Evolutionary conservation across 1,284 basidiomycete species (phyloP), one percentile per base, ranked within the genome.

Genomic region (Ceratobasidium sp.): DNA sequence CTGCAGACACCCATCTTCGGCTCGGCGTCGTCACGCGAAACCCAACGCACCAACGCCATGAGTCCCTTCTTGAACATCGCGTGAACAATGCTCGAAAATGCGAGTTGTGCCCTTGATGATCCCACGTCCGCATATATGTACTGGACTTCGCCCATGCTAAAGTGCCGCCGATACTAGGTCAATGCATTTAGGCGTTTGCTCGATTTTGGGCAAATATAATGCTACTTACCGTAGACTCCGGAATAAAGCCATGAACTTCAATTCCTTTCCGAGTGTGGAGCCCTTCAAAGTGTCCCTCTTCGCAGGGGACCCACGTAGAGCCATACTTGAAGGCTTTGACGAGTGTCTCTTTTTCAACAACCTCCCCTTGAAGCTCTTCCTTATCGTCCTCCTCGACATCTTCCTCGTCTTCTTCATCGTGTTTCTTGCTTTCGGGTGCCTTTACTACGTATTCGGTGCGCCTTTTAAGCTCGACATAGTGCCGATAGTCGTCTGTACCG

Each of bases 301-400:
- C 91, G 77, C 90, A 88, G 1, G 94, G 93, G 1, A 89, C 89
- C 77, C 94, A 94, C 1, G 90, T 92, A 2, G 91, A 88, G 4
- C 96, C 96, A 74, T 98, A 97, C 77, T 94, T 92, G 84, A 92
- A 98, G 0, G 94, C 96, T 72, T 86, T 84, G 22, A 91, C 81
- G 15, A 94, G 86, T 17, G 89, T 82, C 69, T 94, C 91, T 75
- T 88, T 87, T 72, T 90, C 88, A 3, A 92, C 84, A 17, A 64
- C 72, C 82, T 85, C 74, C 84, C 82, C 29, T 79, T 67, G 22
- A 75, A 52, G 34, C 17, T 68, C 54, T 54, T 72, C 15, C 22
- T 65, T 68, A 27, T 56, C 50, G 38, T 62, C 43, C 38, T 65
- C 57, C 31, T 55, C 70, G 17, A 71, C 71, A 10, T 70, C 60